Base-by-base conservation (phyloP, 2,329 filamentous ascomycete genomes). In the Atkinsonella hypoxylon region DNA sequence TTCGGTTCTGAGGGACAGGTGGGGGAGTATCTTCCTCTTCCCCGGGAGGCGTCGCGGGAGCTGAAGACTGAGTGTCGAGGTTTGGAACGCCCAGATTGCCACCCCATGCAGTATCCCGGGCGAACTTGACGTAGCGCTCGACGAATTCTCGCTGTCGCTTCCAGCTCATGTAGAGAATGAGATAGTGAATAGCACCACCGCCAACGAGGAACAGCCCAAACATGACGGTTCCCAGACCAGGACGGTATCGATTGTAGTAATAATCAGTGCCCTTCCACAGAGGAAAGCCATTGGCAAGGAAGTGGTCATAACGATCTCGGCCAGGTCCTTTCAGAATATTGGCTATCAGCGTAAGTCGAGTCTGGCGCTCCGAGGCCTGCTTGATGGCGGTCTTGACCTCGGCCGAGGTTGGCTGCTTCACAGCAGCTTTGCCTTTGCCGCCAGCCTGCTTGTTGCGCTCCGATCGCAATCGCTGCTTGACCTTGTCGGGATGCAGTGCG, bases 191-290 rank as follows among this genome's bases (percentile, higher is more conserved):
- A 31, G 75, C 87, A 55, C 93, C 93, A 51, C 90, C 91, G 48
- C 86, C 80, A 48, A 88, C 79, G 55, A 95, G 66, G 67, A 97
- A 89, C 40, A 95, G 71, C 45, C 91, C 90, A 26, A 84, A 54
- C 48, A 97, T 68, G 44, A 95, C 93, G 13, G 87, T 87, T 53
- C 88, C 89, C 43, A 97, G 74, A 9, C 93, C 93, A 1, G 93
- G 93, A 18, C 93, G 81, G 77, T 91, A 96, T 52, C 93, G 83
- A 61, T 82, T 83, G 74, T 98, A 98, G 77, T 97, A 98, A 78
- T 98, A 98, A 55, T 93, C 91, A 43, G 91, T 96, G 52, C 93
- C 93, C 72, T 91, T 90, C 93, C 93, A 98, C 51, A 81, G 81
- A 32, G 93, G 93, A 73, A 98, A 98, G 54, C 93, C 93, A 68